Evolutionary conservation across 78 protist species (phyloP).

Genomic region (Neovahlkampfia damariscottae): DNA sequence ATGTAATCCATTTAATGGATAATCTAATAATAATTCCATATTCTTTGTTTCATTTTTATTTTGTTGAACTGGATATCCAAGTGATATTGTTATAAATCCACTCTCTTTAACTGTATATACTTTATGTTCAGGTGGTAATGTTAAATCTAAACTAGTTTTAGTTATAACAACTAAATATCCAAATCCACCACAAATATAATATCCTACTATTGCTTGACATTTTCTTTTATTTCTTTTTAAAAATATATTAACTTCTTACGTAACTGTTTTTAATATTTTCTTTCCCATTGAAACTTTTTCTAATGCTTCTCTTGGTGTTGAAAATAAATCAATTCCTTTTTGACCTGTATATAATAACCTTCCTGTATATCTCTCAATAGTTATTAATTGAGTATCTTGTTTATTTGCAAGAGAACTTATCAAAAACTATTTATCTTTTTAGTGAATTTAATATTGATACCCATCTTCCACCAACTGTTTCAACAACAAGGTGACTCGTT

Average conservation of each 20-base stretch:
- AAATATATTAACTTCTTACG: too few species aligned
- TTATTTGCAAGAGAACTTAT: not conserved
- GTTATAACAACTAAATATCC: not conserved
- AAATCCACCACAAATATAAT: not conserved
- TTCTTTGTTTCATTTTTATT: not conserved
- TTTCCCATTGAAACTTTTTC: not conserved
- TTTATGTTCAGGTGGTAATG: constrained; percentile 11
- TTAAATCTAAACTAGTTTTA: not conserved
- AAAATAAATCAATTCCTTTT: constrained; percentile 20
- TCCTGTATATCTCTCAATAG: constrained; percentile 19
- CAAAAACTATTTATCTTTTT: not conserved
- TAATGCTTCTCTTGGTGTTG: constrained; percentile 1
- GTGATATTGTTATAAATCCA: constrained; percentile 2
- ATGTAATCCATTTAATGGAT: not conserved
- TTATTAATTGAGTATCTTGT: constrained; percentile 11
- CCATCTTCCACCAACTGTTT: not conserved
- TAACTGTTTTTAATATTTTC: not conserved
- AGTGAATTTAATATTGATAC: not conserved
- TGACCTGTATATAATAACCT: not conserved
- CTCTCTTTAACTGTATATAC: constrained; percentile 3
- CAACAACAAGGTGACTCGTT: not conserved
- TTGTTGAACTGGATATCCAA: not conserved
- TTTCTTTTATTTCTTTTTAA: not conserved
- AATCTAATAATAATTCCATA: not conserved
- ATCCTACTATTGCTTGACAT: constrained; percentile 1